Evolutionary conservation across 176 grass and related monocot genomes (phyloP).

Genomic region (Musa acuminata): DNA sequence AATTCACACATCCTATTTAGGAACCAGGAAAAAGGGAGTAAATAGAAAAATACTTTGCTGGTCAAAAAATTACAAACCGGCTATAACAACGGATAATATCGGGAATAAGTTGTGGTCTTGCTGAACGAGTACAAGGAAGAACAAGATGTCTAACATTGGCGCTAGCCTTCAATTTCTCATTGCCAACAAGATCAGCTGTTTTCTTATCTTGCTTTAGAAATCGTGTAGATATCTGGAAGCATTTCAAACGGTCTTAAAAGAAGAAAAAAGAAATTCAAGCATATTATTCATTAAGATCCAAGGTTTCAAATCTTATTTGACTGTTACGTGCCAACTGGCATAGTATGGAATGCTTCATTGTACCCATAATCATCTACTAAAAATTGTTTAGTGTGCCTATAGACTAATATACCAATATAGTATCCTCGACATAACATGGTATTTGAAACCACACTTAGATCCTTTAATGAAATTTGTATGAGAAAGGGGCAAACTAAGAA

Average conservation of each 20-base stretch:
- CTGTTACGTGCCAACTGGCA: no score
- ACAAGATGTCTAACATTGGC: constrained; percentile 83
- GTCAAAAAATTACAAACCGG: constrained; percentile 38
- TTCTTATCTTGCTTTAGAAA: constrained; percentile 77
- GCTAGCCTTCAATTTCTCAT: constrained; percentile 89
- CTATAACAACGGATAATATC: constrained; percentile 91
- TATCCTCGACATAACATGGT: no score
- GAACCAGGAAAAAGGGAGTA: neutral
- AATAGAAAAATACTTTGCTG: neutral
- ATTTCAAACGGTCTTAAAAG: constrained; percentile 3
- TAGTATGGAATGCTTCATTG: no score
- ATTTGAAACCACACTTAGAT: neutral
- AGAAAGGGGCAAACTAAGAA: neutral
- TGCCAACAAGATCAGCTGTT: constrained; percentile 90
- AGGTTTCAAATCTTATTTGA: no score
- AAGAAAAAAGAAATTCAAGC: constrained; percentile 4
- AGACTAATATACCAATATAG: no score
- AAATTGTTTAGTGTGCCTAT: no score
- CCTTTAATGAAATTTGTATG: neutral
- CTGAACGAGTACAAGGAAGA: constrained; percentile 77
- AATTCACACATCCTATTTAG: neutral
- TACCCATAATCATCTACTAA: no score
- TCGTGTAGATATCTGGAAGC: constrained; percentile 54
- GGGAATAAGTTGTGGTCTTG: constrained; percentile 78
- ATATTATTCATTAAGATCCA: neutral